Evolutionary conservation across 805 yeast genomes (phyloP), one percentile per base, ranked within the genome.

Genomic region (Suhomyces tanzawaensis): DNA sequence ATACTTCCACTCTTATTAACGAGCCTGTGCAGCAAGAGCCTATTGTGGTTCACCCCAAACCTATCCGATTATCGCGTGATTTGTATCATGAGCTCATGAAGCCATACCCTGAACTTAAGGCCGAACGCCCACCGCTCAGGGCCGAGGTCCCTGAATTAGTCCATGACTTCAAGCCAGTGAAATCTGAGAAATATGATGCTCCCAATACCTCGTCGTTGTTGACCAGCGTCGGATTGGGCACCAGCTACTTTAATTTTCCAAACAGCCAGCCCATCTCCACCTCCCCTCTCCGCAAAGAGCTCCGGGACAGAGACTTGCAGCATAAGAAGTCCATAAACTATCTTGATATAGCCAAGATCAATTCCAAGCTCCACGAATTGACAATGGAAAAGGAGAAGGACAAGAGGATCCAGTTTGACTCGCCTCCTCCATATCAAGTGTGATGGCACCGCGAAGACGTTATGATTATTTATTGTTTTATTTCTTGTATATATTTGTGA

Each of bases 191-290:
- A 19, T 22, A 16, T 17, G 30, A 27, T 22, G 28, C 37, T 6
- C 31, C 41, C 15, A 33, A 18, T 18, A 37, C 32, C 14, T 23
- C 41, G 13, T 41, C 45, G 19, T 23, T 41, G 16, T 34, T 41
- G 22, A 29, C 45, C 51, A 28, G 53, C 51, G 64, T 68, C 11
- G 74, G 74, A 2, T 53, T 69, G 34, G 71, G 74, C 5, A 66
- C 60, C 44, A 57, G 60, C 30, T 62, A 58, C 42, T 59, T 66
- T 34, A 47, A 58, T 34, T 44, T 51, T 14, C 29, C 29, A 11
- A 44, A 53, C 13, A 25, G 17, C 21, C 49, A 37, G 22, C 55
- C 51, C 16, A 45, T 48, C 22, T 48, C 57, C 9, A 55, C 59
- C 3, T 57, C 66, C 28, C 71, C 64, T 13, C 58, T 58, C 22